These are phyloP conservation scores for Candida alai DNA, from an alignment of 805 yeast species.

Conservation along the genomic window DNA sequence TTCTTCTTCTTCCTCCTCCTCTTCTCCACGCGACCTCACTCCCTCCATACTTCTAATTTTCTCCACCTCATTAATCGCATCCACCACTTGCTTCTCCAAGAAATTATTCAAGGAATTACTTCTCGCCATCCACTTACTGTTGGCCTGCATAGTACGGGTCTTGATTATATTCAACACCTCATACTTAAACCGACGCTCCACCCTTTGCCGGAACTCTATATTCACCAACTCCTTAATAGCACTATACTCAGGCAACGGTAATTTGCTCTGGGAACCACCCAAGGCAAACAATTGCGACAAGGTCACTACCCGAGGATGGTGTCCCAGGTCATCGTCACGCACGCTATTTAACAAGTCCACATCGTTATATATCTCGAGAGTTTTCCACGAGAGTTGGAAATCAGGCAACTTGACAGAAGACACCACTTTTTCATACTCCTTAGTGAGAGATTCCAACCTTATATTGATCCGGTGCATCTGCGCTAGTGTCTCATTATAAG, in stretches of 20 bases:
- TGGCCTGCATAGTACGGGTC: conserved; percentile 25
- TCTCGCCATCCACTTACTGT: conserved; percentile 33
- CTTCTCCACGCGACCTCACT: conserved; percentile 22
- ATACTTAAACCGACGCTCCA: conserved; percentile 30
- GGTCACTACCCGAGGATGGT: conserved; percentile 7
- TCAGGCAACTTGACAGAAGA: conserved; percentile 23
- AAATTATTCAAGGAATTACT: conserved; percentile 29
- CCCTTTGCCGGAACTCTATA: conserved; percentile 30
- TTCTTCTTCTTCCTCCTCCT: conserved; percentile 21
- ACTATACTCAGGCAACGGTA: conserved; percentile 26
- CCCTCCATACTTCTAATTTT: conserved; percentile 24
- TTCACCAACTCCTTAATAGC: conserved; percentile 28
- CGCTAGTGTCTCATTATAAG: conserved; percentile 29
- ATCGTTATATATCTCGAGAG: conserved; percentile 23
- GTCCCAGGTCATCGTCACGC: conserved; percentile 13
- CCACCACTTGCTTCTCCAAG: conserved; percentile 21
- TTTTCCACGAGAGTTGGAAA: conserved; percentile 24
- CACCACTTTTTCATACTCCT: conserved; percentile 21
- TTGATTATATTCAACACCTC: conserved; percentile 32
- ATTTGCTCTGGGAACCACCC: conserved; percentile 19
- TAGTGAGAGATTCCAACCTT: conserved; percentile 18
- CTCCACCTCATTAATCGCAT: conserved; percentile 25
- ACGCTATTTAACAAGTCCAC: conserved; percentile 16
- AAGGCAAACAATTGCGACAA: conserved; percentile 27
- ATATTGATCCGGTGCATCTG: conserved; percentile 25